These are phyloP conservation scores for Dendrostoma leiphaemia DNA, from an alignment of 2,329 filamentous ascomycete species.

Conservation along the genomic window DNA sequence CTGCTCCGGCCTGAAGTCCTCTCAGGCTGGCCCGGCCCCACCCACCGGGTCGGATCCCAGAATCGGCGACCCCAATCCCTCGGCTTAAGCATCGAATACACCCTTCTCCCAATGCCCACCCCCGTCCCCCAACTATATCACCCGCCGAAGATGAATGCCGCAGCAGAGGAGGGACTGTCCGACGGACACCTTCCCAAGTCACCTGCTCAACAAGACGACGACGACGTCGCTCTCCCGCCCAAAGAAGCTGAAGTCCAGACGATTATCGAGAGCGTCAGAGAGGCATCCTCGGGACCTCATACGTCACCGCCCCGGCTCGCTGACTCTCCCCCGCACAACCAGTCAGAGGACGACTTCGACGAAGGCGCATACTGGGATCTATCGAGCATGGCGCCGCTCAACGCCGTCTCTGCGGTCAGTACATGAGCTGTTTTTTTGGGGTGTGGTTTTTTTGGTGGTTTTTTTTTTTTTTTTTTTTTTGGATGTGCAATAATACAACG, in stretches of 20 bases:
- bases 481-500: background rate
- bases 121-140: background rate
- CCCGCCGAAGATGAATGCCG: conserved; percentile 5
- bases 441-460: too few species aligned
- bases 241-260: conserved; percentile 19
- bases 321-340: conserved; percentile 2
- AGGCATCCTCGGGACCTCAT: conserved; percentile 17
- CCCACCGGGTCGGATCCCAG: background rate
- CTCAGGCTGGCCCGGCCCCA: too few species aligned
- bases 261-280: conserved; percentile 22
- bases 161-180: background rate
- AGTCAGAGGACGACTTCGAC: conserved; percentile 21
- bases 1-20: background rate
- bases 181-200: conserved; percentile 3
- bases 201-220: conserved; percentile 4
- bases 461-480: too few species aligned
- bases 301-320: conserved; percentile 4
- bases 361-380: conserved; percentile 56
- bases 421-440: conserved; percentile 11
- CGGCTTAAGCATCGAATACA: background rate
- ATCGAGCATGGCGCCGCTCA: conserved; percentile 55
- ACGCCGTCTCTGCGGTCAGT: conserved; percentile 53
- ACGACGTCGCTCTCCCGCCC: background rate
- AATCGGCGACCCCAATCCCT: background rate
- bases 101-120: background rate